phyloP scores from a whole-genome alignment of 2,329 filamentous ascomycete genomes.

The Lecanicillium sp. region DNA sequence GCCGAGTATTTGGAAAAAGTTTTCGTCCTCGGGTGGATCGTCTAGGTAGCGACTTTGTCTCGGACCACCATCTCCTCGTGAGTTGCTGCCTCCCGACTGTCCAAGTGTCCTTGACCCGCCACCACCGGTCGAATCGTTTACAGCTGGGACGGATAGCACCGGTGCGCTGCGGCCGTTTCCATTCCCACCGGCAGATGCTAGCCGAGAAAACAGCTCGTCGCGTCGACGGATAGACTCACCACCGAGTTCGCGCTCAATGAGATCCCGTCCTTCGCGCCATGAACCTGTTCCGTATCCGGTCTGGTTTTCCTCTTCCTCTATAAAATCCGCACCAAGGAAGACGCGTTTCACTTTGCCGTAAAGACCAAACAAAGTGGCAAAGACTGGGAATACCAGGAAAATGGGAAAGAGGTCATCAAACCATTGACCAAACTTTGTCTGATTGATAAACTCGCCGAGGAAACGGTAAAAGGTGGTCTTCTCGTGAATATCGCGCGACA shows the following conservation, averaged over 20 bases:
- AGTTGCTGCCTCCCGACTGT: conserved; percentile 19
- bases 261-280: conserved; percentile 84
- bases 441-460: conserved; percentile 71
- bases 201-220: conserved; percentile 31
- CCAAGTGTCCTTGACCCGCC: conserved; percentile 32
- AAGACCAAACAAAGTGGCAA: conserved; percentile 78
- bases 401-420: conserved; percentile 87
- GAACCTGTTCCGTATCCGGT: conserved; percentile 66
- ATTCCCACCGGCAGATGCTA: conserved; percentile 15
- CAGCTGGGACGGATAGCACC: conserved; percentile 38
- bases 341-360: conserved; percentile 76
- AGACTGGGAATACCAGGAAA: conserved; percentile 77
- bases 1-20: conserved; percentile 74
- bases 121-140: conserved; percentile 21
- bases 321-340: conserved; percentile 66
- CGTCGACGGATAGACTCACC: conserved; percentile 49
- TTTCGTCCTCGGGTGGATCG: conserved; percentile 61
- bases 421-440: conserved; percentile 72
- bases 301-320: conserved; percentile 62
- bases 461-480: conserved; percentile 83
- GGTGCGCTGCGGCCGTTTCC: conserved; percentile 30
- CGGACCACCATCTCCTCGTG: conserved; percentile 20
- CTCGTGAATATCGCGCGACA: conserved; percentile 62
- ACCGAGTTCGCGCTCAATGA: conserved; percentile 80
- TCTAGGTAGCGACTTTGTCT: conserved; percentile 24